phyloP scores from a whole-genome alignment of 208 protist genomes.

The Crithidia fasciculata region DNA sequence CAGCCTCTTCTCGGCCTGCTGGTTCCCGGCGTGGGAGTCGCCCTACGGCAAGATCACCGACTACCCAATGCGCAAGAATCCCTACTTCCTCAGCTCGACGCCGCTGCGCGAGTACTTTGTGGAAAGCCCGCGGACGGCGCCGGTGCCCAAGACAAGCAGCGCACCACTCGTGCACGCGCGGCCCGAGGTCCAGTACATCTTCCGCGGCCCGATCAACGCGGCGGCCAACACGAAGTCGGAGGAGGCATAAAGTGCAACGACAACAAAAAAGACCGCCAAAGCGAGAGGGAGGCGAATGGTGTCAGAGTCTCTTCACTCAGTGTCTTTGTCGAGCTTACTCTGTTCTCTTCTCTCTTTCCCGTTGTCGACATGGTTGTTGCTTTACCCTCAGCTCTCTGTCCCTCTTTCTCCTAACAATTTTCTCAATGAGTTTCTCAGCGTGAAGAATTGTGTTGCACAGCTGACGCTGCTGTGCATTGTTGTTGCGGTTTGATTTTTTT shows the following conservation, averaged over 20 bases:
- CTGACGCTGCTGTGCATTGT: no score
- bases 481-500: no score
- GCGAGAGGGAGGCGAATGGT: no score
- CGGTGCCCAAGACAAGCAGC: slow-evolving; percentile 57
- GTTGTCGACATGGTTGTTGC: not conserved
- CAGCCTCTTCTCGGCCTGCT: slow-evolving; percentile 85
- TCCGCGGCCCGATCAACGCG: slow-evolving; percentile 57
- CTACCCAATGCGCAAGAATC: slow-evolving; percentile 89
- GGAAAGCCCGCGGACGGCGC: slow-evolving; percentile 53
- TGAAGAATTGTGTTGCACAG: no score
- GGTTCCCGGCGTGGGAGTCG: slow-evolving; percentile 68
- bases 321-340: not conserved
- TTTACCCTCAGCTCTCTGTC: not conserved
- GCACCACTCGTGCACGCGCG: slow-evolving; percentile 64
- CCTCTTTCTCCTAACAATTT: not conserved
- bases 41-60: slow-evolving; percentile 71
- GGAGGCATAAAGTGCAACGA: not conserved
- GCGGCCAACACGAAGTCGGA: slow-evolving; percentile 19
- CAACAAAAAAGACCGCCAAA: not conserved
- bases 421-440: no score
- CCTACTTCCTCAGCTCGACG: slow-evolving; percentile 85
- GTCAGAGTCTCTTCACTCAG: no score
- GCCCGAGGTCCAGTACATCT: slow-evolving; percentile 85
- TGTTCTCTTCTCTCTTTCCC: not conserved
- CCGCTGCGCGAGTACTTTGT: slow-evolving; percentile 71